Evolutionary conservation across 2,329 filamentous ascomycete genomes (phyloP), one percentile per base, ranked within the genome.

Genomic region (Camptophora hylomeconis): DNA sequence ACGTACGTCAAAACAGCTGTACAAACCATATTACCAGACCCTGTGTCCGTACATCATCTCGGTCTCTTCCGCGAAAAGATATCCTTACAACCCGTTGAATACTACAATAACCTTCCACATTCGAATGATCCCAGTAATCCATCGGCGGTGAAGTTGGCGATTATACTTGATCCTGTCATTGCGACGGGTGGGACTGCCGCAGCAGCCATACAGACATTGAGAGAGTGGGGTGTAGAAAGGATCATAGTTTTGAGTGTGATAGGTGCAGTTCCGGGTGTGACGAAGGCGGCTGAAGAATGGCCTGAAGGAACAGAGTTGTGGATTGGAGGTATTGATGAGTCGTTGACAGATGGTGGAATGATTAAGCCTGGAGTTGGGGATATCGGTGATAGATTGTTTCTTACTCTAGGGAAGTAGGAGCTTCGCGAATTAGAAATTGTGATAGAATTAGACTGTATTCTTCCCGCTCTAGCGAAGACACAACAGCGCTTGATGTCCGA

Each of bases 101-200:
- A 94, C 69, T 94, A 94, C 69, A 94, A 94, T 65, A 93, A 93
- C 57, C 75, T 94, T 12, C 84, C 84, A 19, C 49, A 26, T 38
- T n/a, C n/a, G n/a, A n/a, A n/a, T n/a, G 50, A 27, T 41, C 55
- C 17, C 36, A 48, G 24, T 42, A 51, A 20, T 30, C 40, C 21
- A 24, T 40, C 17, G 3, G 53, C 61, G 1, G 53, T 70, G 2
- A 64, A 69, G 13, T 64, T 93, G 8, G 84, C 84, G 35, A 80
- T 94, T 49, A 63, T 94, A 31, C 70, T 93, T 26, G 87, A 95
- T 50, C 89, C 87, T 3, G 72, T 95, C 44, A 92, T 95, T 49
- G 89, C 87, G 1, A 95, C 89, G 0, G 87, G 87, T 20, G 83
- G 82, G 1, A 95, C 87, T 3, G 81, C 81, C 34, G 77, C 74